Evolutionary conservation across 495 filamentous ascomycete species (phyloP), one percentile per base, ranked within the genome.

Genomic region (Penicillium turbatum): DNA sequence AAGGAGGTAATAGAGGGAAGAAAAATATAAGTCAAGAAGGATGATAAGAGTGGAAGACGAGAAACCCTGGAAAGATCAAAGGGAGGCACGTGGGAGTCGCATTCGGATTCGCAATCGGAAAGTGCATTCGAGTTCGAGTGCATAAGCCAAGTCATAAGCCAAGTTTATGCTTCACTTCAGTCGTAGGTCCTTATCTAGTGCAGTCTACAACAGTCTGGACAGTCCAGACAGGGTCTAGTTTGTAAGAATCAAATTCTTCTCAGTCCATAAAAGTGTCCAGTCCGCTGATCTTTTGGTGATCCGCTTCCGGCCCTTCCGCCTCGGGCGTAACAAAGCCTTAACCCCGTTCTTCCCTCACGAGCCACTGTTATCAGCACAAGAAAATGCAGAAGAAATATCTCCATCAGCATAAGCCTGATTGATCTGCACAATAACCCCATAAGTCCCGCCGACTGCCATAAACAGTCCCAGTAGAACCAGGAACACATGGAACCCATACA

Each of bases 321-420:
- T n/a, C 21, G 21, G 21, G 4, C 4, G 4, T 24, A 24, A 24
- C 21, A 24, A 2, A 24, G 21, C 21, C 21, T 2, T 24, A 24
- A 24, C 21, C 4, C 15, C 17, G 6, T n/a, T n/a, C 40, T 13
- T 24, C n/a, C n/a, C n/a, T n/a, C 40, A 19, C 21, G 40, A 27
- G 13, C 66, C 65, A 44, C 64, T 66, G 40, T 75, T 77, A 55
- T 75, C 72, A 3, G 69, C 71, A 26, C 72, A 75, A 1, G 67
- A 70, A 54, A 76, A 74, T 4, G 70, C 69, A 29, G 61, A 68
- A 30, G 65, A 63, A 15, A 74, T 70, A 30, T 61, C 34, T 7
- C 73, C 72, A 51, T 64, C 63, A 0, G 38, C 47, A 57, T 75
- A 76, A 6, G 72, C 69, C 41, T 71, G 47, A 7, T 62, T 60